Percentiles rank a stretch among this genome's conserved stretches.
Evolutionary conservation across 2,329 filamentous ascomycete genomes (phyloP).

Genomic region (Fusarium avenaceum): DNA sequence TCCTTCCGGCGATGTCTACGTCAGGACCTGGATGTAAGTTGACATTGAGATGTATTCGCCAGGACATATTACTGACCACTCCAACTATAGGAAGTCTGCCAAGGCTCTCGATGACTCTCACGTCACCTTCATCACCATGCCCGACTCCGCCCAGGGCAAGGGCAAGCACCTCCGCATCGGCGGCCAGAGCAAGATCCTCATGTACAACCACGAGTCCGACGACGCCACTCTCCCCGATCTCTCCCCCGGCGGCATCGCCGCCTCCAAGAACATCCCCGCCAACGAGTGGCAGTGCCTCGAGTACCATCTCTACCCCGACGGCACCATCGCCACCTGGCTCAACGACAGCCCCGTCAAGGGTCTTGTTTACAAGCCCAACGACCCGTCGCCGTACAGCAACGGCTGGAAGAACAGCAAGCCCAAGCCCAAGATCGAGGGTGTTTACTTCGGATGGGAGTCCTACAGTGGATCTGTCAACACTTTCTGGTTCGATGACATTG

Average conservation of each 20-base stretch:
- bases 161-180: slow-evolving; percentile 74
- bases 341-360: slow-evolving; percentile 65
- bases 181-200: slow-evolving; percentile 71
- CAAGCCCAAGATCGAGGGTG: slow-evolving; percentile 65
- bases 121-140: slow-evolving; percentile 75
- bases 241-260: slow-evolving; percentile 69
- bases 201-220: slow-evolving; percentile 75
- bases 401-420: slow-evolving; percentile 64
- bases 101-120: slow-evolving; percentile 70
- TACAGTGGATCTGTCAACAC: slow-evolving; percentile 72
- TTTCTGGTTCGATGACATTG: slow-evolving; percentile 74
- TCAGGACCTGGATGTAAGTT: slow-evolving; percentile 68
- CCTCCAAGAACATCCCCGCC: slow-evolving; percentile 65
- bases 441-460: slow-evolving; percentile 75
- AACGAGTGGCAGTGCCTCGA: slow-evolving; percentile 71
- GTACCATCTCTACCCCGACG: slow-evolving; percentile 70
- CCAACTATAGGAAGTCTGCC: slow-evolving; percentile 63
- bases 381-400: slow-evolving; percentile 57
- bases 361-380: slow-evolving; percentile 58
- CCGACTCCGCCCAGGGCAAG: slow-evolving; percentile 66
- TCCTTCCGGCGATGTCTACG: slow-evolving; percentile 69
- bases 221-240: slow-evolving; percentile 73
- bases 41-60: fast-evolving
- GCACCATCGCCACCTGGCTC: slow-evolving; percentile 72
- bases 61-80: neutral